These are phyloP conservation scores for Nitzschia putrida DNA, from an alignment of 108 stramenopile species.

Conservation along the genomic window DNA sequence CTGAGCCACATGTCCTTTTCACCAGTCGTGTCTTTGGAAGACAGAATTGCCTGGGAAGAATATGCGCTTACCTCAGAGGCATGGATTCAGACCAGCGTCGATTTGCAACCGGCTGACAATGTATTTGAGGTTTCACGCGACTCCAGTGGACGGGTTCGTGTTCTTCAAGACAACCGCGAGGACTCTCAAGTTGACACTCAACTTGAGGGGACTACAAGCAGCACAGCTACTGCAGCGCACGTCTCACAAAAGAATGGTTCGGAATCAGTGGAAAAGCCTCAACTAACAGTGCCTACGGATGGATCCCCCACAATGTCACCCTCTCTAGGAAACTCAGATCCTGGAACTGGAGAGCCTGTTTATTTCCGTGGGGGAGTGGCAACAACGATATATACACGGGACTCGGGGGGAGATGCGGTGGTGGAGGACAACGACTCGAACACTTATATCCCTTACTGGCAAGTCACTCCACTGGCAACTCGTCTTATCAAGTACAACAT, in stretches of 20 bases:
- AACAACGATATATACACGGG: background rate
- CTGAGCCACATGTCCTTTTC: background rate
- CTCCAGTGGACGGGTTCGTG: background rate
- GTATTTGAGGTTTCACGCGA: background rate
- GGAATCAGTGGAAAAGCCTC: background rate
- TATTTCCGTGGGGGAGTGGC: background rate
- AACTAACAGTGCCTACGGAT: background rate
- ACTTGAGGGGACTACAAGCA: background rate
- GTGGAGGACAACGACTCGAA: background rate
- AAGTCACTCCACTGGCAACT: slow-evolving; percentile 9
- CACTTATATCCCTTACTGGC: slow-evolving; percentile 26
- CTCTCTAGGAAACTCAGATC: background rate
- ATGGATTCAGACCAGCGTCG: slow-evolving; percentile 12
- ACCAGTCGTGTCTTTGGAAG: slow-evolving; percentile 10
- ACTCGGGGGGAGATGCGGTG: background rate
- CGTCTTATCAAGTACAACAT: slow-evolving; percentile 27
- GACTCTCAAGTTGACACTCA: slow-evolving; percentile 1
- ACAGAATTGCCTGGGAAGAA: slow-evolving; percentile 10
- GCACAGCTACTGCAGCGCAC: background rate
- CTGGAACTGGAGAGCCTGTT: background rate
- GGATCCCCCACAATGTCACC: background rate
- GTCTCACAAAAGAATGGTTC: background rate
- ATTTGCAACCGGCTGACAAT: background rate
- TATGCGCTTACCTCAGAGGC: slow-evolving; percentile 2
- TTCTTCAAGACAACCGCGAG: background rate